Percentiles rank a stretch among this genome's conserved stretches.
phyloP scores from a whole-genome alignment of 1,139 yeast genomes.

The Yamadazyma spencermartinsiae region DNA sequence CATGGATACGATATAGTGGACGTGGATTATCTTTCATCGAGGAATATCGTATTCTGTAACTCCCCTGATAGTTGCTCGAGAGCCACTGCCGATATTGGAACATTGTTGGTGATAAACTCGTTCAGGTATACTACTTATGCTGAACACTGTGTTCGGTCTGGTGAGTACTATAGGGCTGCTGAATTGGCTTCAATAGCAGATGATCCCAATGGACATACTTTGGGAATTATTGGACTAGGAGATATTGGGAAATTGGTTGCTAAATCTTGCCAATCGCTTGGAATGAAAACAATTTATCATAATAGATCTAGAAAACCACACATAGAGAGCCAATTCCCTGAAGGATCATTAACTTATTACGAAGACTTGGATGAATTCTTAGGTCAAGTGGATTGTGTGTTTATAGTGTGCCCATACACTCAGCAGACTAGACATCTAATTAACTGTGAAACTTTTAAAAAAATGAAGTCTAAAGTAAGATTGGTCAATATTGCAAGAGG shows the following conservation, averaged over 20 bases:
- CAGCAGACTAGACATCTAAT: conserved; percentile 28
- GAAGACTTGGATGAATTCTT: conserved; percentile 28
- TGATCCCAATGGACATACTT: conserved; percentile 32
- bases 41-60: conserved; percentile 33
- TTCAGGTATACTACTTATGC: conserved; percentile 32
- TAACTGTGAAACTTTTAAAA: conserved; percentile 26
- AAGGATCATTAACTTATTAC: conserved; percentile 21
- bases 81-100: conserved; percentile 39
- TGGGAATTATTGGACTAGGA: conserved; percentile 39
- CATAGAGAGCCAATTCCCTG: conserved; percentile 20
- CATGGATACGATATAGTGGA: conserved; percentile 42
- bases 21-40: conserved; percentile 26
- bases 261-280: conserved; percentile 28
- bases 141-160: conserved; percentile 32
- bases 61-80: conserved; percentile 35
- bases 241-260: conserved; percentile 37
- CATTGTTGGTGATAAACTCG: conserved; percentile 24
- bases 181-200: conserved; percentile 23
- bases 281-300: conserved; percentile 34
- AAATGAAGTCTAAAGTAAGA: conserved; percentile 33
- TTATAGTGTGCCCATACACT: conserved; percentile 35
- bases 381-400: conserved; percentile 29
- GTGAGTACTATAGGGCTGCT: conserved; percentile 27
- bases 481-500: conserved; percentile 41
- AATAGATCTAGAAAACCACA: conserved; percentile 24